Percentiles rank a stretch among this genome's conserved stretches.
These are phyloP conservation scores for Primulina huaijiensis DNA, from an alignment of 257 asterid species.

Conservation along the genomic window DNA sequence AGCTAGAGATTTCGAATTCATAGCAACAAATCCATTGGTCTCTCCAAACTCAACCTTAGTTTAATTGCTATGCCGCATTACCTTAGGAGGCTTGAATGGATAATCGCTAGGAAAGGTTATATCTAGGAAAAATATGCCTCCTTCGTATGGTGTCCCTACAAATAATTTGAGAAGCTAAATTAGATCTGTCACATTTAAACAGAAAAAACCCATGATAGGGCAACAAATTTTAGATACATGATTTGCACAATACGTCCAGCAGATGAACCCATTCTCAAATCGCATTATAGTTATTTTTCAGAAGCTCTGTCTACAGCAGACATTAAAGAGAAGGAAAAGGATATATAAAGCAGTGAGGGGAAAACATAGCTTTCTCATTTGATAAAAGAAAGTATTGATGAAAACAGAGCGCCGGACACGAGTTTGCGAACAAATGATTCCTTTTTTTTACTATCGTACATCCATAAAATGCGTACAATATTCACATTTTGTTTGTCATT, in stretches of 20 bases:
- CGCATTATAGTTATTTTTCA: not conserved
- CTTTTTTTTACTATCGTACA: too few species aligned
- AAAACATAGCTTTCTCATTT: too few species aligned
- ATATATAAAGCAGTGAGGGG: too few species aligned
- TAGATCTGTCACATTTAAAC: not conserved
- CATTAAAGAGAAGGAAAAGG: too few species aligned
- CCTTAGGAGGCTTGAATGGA: conserved; percentile 93
- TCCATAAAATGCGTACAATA: too few species aligned
- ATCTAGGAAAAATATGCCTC: conserved; percentile 85
- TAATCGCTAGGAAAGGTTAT: conserved; percentile 80
- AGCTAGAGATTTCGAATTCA: too few species aligned
- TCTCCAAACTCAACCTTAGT: not conserved
- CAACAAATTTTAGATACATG: not conserved
- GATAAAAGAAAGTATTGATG: not conserved
- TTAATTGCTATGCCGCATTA: conserved; percentile 30
- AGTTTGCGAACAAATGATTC: not conserved
- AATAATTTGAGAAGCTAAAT: conserved; percentile 14
- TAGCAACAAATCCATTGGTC: too few species aligned
- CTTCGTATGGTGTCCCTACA: conserved; percentile 92
- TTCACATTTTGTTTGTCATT: not conserved
- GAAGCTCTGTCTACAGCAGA: not conserved
- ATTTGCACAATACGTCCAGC: not conserved
- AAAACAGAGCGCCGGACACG: not conserved
- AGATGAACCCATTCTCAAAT: not conserved
- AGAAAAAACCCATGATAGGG: conserved; percentile 1